phyloP scores from a whole-genome alignment of 1,284 basidiomycete genomes.

The Spongispora temasekensis region DNA sequence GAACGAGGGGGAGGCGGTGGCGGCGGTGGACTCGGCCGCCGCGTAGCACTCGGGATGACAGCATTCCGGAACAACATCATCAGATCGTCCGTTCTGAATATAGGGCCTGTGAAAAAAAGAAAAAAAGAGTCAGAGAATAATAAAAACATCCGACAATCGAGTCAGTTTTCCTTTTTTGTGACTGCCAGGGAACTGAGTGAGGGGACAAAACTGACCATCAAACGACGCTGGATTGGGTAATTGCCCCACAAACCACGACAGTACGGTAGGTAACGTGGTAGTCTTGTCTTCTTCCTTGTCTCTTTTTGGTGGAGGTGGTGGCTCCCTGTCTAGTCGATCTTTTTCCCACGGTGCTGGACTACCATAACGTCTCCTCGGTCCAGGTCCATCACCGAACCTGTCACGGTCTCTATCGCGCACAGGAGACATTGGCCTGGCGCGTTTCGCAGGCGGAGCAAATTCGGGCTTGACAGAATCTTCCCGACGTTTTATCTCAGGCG shows the following conservation, averaged over 20 bases:
- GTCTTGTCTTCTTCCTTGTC: constrained; percentile 58
- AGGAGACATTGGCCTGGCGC: constrained; percentile 54
- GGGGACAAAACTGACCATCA: constrained; percentile 74
- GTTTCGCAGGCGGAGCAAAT: constrained; percentile 53
- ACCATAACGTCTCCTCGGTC: constrained; percentile 46
- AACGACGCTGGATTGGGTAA: constrained; percentile 72
- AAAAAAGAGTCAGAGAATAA: no score
- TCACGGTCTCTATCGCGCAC: constrained; percentile 50
- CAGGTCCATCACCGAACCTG: constrained; percentile 46
- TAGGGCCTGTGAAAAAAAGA: constrained; percentile 59
- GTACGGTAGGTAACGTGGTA: constrained; percentile 61
- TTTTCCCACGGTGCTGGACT: constrained; percentile 51
- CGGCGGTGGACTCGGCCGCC: constrained; percentile 51
- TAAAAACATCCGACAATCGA: constrained; percentile 6
- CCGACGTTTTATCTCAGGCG: constrained; percentile 44
- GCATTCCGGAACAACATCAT: constrained; percentile 79
- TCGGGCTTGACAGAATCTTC: constrained; percentile 43
- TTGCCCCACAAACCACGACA: constrained; percentile 81
- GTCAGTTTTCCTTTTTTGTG: constrained; percentile 20
- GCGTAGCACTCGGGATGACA: constrained; percentile 63
- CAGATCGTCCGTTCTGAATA: constrained; percentile 85
- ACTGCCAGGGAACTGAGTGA: constrained; percentile 9
- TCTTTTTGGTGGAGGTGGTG: constrained; percentile 39
- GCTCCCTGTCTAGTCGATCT: constrained; percentile 48
- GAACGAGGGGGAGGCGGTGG: constrained; percentile 39